Evolutionary conservation across 1,284 basidiomycete species (phyloP).

Genomic region (Veloporphyrellus conicus): DNA sequence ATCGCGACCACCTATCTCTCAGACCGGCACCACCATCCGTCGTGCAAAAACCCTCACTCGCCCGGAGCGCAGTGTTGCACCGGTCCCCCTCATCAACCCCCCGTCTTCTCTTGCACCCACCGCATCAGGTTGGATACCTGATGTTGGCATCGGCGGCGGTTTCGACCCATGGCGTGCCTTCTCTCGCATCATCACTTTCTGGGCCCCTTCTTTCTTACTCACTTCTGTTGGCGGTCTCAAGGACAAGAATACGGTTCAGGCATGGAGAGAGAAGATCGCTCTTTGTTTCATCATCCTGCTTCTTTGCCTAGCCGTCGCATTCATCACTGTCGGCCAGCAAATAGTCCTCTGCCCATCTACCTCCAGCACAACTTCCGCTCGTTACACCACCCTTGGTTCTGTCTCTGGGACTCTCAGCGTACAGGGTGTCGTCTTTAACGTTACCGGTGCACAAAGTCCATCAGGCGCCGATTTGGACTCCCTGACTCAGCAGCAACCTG

Average conservation of each 20-base stretch:
- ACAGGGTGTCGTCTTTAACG: constrained; percentile 75
- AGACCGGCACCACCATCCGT: constrained; percentile 61
- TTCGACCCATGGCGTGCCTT: constrained; percentile 82
- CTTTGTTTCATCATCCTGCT: constrained; percentile 83
- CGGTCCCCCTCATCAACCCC: constrained; percentile 89
- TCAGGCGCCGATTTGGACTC: constrained; percentile 53
- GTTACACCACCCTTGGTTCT: constrained; percentile 66
- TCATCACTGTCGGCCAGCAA: constrained; percentile 93
- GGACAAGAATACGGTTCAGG: constrained; percentile 76
- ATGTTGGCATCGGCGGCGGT: constrained; percentile 36
- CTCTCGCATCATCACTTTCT: constrained; percentile 79
- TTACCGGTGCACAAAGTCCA: constrained; percentile 54
- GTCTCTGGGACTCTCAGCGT: constrained; percentile 67
- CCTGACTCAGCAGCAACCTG: constrained; percentile 58
- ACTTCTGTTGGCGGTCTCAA: constrained; percentile 74
- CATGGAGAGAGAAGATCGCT: constrained; percentile 97
- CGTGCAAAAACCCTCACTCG: constrained; percentile 93
- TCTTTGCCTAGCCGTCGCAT: constrained; percentile 81
- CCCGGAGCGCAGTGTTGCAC: constrained; percentile 90
- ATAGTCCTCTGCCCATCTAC: constrained; percentile 81
- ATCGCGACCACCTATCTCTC: constrained; percentile 47
- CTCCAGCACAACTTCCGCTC: constrained; percentile 54
- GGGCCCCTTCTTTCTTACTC: constrained; percentile 83
- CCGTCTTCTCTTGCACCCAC: constrained; percentile 43
- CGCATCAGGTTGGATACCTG: constrained; percentile 30